Evolutionary conservation across 83 land plant genomes (phyloP), one percentile per base, ranked within the genome.

Genomic region (Thuja plicata): DNA sequence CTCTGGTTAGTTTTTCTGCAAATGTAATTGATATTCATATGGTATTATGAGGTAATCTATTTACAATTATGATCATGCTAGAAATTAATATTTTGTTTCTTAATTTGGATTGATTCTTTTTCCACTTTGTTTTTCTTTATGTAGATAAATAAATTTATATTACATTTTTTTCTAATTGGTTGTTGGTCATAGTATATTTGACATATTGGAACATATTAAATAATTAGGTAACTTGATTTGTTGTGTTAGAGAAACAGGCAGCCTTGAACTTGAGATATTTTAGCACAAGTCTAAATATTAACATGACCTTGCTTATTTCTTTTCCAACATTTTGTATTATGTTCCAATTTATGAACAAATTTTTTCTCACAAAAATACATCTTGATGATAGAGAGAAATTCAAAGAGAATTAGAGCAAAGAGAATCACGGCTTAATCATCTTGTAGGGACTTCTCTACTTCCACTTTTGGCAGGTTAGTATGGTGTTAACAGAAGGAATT

Each of bases 401-500:
- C 99, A 98, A 81, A 93, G 95, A 35, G 99, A 98, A 76, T 87
- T 98, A 82, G 99, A 98, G 91, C 97, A 96, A 78, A 93, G 94
- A 46, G 99, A 98, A 82, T 93, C 96, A 71, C 96, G 99, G 70
- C 41, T 93, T n/a, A 90, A 45, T 27, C 96, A 87, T 95, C 99
- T 17, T 91, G 97, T 1, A 90, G 99, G 74, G 99, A 97, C 24
- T 96, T 94, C 57, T 89, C 95, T 55, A 94, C 96, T 74, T 92
- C 95, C 24, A 86, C 90, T 84, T 85, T 94, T 35, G 92, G 89
- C 91, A 92, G 98, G 98, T 96, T 88, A 85, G 91, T 88, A 32
- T 71, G 57, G 52, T 82, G 21, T 35, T n/a, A 40, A 21, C 41
- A n/a, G 13, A 38, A 66, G 41, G 48, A 86, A 57, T 55, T 88